Evolutionary conservation across 2,329 filamentous ascomycete genomes (phyloP), one percentile per base, ranked within the genome.

Genomic region (Diaporthe destruens): DNA sequence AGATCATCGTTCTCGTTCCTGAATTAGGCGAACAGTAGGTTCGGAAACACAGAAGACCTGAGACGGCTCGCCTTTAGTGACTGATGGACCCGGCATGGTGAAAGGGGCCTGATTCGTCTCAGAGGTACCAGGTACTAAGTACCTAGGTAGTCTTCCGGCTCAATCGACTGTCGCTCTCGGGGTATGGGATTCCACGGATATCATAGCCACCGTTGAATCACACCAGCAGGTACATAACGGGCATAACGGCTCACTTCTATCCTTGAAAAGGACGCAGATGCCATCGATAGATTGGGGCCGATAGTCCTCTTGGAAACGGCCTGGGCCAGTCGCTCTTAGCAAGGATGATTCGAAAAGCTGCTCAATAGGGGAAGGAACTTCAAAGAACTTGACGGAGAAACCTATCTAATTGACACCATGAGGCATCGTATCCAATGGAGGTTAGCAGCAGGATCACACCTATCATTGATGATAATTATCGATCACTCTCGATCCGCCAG

Each of bases 101-200:
- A 47, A 51, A 51, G 61, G 23, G 61, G 32, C 25, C 29, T 23
- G 42, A 23, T 65, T 29, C 20, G 8, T 51, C 44, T 51, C 51
- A 29, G 6, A 39, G 2, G 9, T n/a, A n/a, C n/a, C n/a, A n/a
- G n/a, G n/a, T n/a, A n/a, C n/a, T n/a, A n/a, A n/a, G n/a, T n/a
- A n/a, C n/a, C n/a, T n/a, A n/a, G n/a, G n/a, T 51, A 36, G 44
- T 12, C 29, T 51, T 18, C 61, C 61, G 61, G 61, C 61, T 51
- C 61, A 23, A 65, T 44, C 61, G 61, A 65, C n/a, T n/a, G 12
- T 25, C 20, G n/a, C 14, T 36, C 32, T 47, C 59, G 32, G 61
- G 34, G 23, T 25, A 44, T 51, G 44, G 44, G 32, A 34, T 32
- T n/a, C 7, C 9, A 18, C 44, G 29, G 44, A 25, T 25, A 51